phyloP scores from a whole-genome alignment of 2,329 filamentous ascomycete species.

The Mycocentrospora acerina region DNA sequence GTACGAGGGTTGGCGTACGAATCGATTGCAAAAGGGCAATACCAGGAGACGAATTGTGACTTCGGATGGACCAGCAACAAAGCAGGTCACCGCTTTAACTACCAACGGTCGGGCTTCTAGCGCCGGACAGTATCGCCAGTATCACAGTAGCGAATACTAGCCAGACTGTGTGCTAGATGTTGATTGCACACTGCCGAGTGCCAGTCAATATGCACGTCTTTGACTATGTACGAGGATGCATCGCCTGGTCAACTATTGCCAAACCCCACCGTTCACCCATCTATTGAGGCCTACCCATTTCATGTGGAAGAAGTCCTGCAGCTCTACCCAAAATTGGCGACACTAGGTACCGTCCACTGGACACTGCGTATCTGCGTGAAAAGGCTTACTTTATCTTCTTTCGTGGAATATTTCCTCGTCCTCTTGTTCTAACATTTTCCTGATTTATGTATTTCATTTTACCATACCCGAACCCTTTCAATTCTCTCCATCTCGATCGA shows the following conservation, averaged over 20 bases:
- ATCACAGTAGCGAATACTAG: slow-evolving; percentile 19
- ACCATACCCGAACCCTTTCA: slow-evolving; percentile 5
- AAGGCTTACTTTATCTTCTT: neutral
- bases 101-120: slow-evolving; percentile 38
- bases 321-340: too few species aligned
- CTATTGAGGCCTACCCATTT: too few species aligned
- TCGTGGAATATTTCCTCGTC: slow-evolving; percentile 1
- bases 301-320: too few species aligned
- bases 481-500: slow-evolving; percentile 4
- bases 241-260: too few species aligned
- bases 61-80: slow-evolving; percentile 31
- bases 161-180: too few species aligned
- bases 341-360: too few species aligned
- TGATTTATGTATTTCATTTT: slow-evolving; percentile 4
- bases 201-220: too few species aligned
- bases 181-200: too few species aligned
- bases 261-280: too few species aligned
- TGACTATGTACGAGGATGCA: too few species aligned
- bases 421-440: slow-evolving; percentile 3
- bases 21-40: slow-evolving; percentile 42
- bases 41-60: slow-evolving; percentile 27
- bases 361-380: too few species aligned
- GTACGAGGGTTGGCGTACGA: slow-evolving; percentile 93
- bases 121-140: slow-evolving; percentile 31
- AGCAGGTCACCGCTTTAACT: slow-evolving; percentile 25